A percentile compares a stretch with the other conserved stretches of the same genome.
Evolutionary conservation across 2,329 filamentous ascomycete species (phyloP).

Genomic region (Xylariaceae sp.): DNA sequence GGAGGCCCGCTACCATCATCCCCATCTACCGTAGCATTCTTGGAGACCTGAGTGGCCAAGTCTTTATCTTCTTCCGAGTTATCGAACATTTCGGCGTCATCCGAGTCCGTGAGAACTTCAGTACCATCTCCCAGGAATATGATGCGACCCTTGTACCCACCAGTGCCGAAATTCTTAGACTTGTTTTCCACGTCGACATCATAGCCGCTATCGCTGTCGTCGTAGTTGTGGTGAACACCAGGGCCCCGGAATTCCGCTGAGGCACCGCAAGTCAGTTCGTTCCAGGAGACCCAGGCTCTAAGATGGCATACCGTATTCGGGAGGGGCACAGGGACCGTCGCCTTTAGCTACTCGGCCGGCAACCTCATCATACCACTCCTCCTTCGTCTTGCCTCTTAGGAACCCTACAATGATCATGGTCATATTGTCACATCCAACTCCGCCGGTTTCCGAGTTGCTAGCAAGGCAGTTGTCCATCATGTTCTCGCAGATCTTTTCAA

Average conservation of each 20-base stretch:
- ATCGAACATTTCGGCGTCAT: constrained; percentile 94
- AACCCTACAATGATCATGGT: constrained; percentile 93
- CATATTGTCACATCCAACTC: constrained; percentile 99
- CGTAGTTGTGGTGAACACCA: constrained; percentile 81
- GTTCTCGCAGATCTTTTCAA: constrained; percentile 97
- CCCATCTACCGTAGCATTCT: constrained; percentile 51
- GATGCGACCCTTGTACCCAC: constrained; percentile 82
- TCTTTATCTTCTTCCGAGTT: constrained; percentile 85
- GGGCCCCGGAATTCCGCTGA: constrained; percentile 86
- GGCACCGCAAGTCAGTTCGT: constrained; percentile 42
- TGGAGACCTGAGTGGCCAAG: constrained; percentile 81
- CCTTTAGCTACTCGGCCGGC: constrained; percentile 92
- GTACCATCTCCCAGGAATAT: constrained; percentile 96
- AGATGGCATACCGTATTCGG: constrained; percentile 92
- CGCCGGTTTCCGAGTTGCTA: constrained; percentile 96
- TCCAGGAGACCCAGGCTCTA: constrained; percentile 41
- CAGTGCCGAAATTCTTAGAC: constrained; percentile 66
- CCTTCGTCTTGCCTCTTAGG: constrained; percentile 89
- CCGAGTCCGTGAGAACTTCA: constrained; percentile 86
- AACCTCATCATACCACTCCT: constrained; percentile 98
- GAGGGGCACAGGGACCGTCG: constrained; percentile 97
- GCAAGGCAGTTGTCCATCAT: constrained; percentile 99
- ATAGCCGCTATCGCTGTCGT: constrained; percentile 80
- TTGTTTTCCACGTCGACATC: constrained; percentile 75
- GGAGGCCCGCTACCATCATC: constrained; percentile 40